phyloP scores from a whole-genome alignment of 305 asterid species.

The Fraxinus sp. region DNA sequence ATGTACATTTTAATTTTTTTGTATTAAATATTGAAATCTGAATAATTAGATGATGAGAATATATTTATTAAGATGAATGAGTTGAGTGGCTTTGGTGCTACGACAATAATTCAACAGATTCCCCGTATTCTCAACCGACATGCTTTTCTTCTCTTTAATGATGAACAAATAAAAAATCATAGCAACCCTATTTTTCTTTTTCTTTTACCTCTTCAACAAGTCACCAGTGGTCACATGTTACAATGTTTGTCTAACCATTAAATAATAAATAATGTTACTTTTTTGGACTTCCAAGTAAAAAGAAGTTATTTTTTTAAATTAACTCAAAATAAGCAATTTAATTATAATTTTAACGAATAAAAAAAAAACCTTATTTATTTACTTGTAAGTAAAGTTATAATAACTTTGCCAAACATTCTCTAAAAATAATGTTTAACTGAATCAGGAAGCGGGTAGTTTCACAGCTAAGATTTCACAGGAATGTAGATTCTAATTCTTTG shows the following conservation, averaged over 20 bases:
- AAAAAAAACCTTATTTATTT: background rate
- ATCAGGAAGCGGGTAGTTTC: background rate
- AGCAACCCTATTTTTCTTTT: background rate
- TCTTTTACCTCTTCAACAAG: background rate
- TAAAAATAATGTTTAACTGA: background rate
- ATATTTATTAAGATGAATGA: background rate
- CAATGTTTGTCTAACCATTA: background rate
- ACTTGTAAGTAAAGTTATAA: background rate
- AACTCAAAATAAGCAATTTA: background rate
- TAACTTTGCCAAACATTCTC: background rate
- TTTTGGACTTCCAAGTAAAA: background rate
- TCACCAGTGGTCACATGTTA: background rate
- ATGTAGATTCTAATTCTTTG: background rate
- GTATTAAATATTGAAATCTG: background rate
- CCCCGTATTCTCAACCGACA: constrained; percentile 22
- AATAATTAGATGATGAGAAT: background rate
- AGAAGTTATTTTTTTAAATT: background rate
- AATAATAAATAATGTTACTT: background rate
- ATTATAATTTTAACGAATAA: background rate
- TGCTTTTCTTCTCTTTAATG: constrained; percentile 28
- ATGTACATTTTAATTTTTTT: background rate
- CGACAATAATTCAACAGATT: constrained; percentile 3
- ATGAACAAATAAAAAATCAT: constrained; percentile 11
- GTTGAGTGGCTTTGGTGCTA: constrained; percentile 3
- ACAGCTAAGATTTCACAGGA: background rate